A percentile compares a stretch with the other conserved stretches of the same genome.
phyloP scores from a whole-genome alignment of 1,139 yeast genomes.

The Lizanozyma gosingica region DNA sequence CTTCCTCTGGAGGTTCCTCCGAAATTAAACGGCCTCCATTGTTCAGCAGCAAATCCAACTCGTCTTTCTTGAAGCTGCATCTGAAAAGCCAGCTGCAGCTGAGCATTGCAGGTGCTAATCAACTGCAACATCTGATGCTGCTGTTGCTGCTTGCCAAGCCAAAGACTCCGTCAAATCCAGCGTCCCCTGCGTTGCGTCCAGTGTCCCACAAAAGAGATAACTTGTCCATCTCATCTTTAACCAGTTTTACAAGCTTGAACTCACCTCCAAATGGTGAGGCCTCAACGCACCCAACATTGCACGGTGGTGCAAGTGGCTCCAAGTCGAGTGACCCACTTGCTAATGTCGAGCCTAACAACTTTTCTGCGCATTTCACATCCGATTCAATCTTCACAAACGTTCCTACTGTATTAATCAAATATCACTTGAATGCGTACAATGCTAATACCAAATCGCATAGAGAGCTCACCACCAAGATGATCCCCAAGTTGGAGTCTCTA shows the following conservation, averaged over 20 bases:
- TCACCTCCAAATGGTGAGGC: too few species aligned
- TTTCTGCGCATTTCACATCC: constrained; percentile 7
- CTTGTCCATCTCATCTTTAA: background rate
- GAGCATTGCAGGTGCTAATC: too few species aligned
- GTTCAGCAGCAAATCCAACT: background rate
- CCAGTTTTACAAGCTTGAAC: background rate
- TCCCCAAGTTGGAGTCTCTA: constrained; percentile 31
- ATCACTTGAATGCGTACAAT: constrained; percentile 24
- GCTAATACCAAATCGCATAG: constrained; percentile 22
- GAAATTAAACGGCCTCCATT: background rate
- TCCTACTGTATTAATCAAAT: constrained; percentile 27
- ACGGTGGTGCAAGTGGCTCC: background rate
- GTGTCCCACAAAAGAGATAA: background rate
- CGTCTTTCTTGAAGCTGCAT: background rate
- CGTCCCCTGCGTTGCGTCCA: background rate
- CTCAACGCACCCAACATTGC: too few species aligned
- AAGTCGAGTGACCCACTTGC: background rate
- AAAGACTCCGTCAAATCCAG: background rate
- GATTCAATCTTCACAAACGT: constrained; percentile 26
- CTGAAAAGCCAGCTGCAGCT: background rate
- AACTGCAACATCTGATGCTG: background rate
- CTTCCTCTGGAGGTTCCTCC: background rate
- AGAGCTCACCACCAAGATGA: constrained; percentile 25
- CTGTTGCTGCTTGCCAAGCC: background rate
- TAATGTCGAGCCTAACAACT: background rate